A percentile compares a stretch with the other conserved stretches of the same genome.
Conservation (phyloP, 768 basidiomycete genomes). For the Gloeophyllum trabeum region DNA sequence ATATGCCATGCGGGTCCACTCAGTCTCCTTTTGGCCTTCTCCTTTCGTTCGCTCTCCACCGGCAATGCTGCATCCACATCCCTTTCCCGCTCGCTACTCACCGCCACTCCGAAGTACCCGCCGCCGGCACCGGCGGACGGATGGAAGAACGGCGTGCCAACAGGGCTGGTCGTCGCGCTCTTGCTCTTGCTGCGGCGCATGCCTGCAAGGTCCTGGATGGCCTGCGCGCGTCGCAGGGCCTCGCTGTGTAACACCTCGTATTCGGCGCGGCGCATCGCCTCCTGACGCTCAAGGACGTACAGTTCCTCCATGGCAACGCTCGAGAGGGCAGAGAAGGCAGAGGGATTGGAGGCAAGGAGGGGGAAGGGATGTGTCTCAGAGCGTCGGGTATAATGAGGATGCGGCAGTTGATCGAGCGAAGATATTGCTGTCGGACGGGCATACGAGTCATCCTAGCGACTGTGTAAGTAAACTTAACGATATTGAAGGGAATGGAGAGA, state of each 20-base stretch:
- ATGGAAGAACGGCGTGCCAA: slow-evolving; percentile 30
- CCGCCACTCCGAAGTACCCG: slow-evolving; percentile 24
- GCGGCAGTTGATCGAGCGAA: slow-evolving; percentile 12
- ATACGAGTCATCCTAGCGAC: slow-evolving; percentile 23
- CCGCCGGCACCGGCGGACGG: slow-evolving; percentile 24
- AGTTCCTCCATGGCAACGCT: slow-evolving; percentile 83
- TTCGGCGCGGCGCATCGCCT: slow-evolving; percentile 76
- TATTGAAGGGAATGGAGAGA: slow-evolving; percentile 3
- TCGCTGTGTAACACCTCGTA: slow-evolving; percentile 60
- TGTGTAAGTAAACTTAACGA: slow-evolving; percentile 9
- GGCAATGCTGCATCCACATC: slow-evolving; percentile 11
- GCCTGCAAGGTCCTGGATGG: slow-evolving; percentile 25
- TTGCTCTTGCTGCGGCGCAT: slow-evolving; percentile 26
- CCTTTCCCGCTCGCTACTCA: slow-evolving; percentile 27
- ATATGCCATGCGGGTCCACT: slow-evolving; percentile 49
- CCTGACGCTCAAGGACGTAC: slow-evolving; percentile 78
- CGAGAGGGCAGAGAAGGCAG: slow-evolving; percentile 59
- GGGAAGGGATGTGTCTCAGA: slow-evolving; percentile 8
- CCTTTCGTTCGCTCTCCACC: slow-evolving; percentile 14
- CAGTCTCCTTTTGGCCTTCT: slow-evolving; percentile 29
- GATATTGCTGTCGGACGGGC: slow-evolving; percentile 24
- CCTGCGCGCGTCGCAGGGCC: slow-evolving; percentile 51
- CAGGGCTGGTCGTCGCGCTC: slow-evolving; percentile 60
- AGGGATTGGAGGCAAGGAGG: slow-evolving; percentile 17
- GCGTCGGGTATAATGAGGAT: slow-evolving; percentile 12